Conservation (phyloP, 2,329 filamentous ascomycete species). For the Xylariales sp. region DNA sequence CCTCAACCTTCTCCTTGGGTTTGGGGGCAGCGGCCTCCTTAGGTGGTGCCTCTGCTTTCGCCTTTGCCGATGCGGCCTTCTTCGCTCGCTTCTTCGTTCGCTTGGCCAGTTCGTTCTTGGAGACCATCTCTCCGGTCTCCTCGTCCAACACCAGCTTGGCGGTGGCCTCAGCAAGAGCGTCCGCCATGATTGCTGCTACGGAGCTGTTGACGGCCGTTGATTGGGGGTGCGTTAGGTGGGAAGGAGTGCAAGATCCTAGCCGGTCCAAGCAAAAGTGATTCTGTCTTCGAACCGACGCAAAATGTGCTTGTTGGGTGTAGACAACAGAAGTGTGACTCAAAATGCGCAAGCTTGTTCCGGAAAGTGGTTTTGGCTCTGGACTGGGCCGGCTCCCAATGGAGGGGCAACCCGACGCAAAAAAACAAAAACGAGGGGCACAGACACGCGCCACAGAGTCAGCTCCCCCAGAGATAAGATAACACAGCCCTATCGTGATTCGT, state of each 20-base stretch:
- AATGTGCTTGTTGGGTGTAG: too few species aligned
- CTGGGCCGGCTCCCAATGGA: too few species aligned
- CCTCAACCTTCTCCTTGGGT: conserved; percentile 40
- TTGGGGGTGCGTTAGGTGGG: not conserved
- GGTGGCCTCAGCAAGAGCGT: conserved; percentile 35
- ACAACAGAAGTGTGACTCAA: too few species aligned
- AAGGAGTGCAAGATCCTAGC: not conserved
- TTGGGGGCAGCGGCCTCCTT: conserved; percentile 21
- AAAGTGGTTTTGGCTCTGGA: too few species aligned
- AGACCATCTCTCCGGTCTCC: conserved; percentile 62
- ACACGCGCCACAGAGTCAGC: too few species aligned
- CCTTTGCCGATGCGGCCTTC: conserved; percentile 35
- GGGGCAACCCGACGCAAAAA: too few species aligned
- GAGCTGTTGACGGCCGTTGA: not conserved
- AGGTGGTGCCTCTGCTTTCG: conserved; percentile 17
- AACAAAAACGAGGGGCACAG: too few species aligned
- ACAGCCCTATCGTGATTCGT: too few species aligned
- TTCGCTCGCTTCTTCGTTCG: conserved; percentile 53
- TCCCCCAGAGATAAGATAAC: too few species aligned
- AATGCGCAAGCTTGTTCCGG: too few species aligned
- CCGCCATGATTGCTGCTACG: conserved; percentile 27
- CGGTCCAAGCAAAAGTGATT: too few species aligned
- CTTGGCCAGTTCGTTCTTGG: conserved; percentile 61
- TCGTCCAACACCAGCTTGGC: conserved; percentile 59
- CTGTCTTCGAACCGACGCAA: too few species aligned